A percentile compares a stretch with the other conserved stretches of the same genome.
Conservation (phyloP, 2,329 filamentous ascomycete genomes). For the Pseudogymnoascus sp. region DNA sequence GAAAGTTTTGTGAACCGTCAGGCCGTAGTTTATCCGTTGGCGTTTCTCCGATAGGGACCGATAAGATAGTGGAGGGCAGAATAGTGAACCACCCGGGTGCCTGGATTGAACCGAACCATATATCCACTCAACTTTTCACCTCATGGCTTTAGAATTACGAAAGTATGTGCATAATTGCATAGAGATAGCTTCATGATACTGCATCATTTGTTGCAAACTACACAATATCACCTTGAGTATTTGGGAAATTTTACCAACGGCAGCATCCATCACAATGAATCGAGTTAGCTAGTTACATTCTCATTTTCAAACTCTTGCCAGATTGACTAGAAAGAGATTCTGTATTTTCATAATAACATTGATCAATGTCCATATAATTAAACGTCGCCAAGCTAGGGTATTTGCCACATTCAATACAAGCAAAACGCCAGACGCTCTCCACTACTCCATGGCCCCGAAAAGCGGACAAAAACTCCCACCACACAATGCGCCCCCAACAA, state of each 20-base stretch:
- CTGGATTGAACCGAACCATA: background rate
- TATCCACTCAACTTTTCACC: background rate
- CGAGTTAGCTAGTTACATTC: background rate
- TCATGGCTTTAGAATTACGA: background rate
- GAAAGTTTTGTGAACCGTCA: constrained; percentile 4
- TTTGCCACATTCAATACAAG: constrained; percentile 7
- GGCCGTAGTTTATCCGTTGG: constrained; percentile 3
- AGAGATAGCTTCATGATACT: background rate
- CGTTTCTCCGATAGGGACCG: constrained; percentile 3
- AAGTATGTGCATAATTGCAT: background rate
- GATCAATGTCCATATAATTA: background rate
- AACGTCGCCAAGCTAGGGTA: background rate
- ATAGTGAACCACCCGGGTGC: constrained; percentile 2
- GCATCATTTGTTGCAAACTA: background rate
- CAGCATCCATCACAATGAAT: background rate
- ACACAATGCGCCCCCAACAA: background rate
- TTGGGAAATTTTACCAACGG: background rate
- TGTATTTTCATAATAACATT: background rate
- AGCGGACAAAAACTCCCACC: background rate
- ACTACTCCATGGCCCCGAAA: background rate
- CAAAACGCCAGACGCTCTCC: background rate
- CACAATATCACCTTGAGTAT: too few species aligned
- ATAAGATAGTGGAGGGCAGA: constrained; percentile 3
- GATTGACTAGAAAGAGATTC: background rate
- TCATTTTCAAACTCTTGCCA: background rate